Conservation (phyloP, 129 eudicot species). For the Apium graveolens region DNA sequence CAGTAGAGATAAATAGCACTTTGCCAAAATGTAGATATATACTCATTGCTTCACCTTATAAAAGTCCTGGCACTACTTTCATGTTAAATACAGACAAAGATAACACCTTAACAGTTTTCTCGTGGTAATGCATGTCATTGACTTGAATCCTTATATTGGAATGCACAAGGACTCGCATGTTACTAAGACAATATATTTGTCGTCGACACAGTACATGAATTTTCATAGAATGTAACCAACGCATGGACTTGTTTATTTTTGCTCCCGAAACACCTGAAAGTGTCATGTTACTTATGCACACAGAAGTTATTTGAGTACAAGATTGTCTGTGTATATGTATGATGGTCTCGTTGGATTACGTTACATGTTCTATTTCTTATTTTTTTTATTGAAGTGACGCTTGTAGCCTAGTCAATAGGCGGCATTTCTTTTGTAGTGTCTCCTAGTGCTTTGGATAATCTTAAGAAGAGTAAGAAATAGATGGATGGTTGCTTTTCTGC, state of each 20-base stretch:
- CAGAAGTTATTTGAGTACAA: not conserved
- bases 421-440: not conserved
- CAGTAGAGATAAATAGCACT: not conserved
- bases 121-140: too few relatives aligned
- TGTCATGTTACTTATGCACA: not conserved
- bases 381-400: not conserved
- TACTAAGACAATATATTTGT: too few relatives aligned
- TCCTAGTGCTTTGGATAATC: not conserved
- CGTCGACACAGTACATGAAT: too few relatives aligned
- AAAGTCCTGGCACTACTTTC: not conserved
- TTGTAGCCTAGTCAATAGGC: not conserved
- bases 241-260: not conserved
- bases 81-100: too few relatives aligned
- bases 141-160: too few relatives aligned
- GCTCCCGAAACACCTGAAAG: not conserved
- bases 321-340: not conserved
- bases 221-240: too few relatives aligned
- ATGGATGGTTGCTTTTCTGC: not conserved
- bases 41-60: not conserved
- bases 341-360: not conserved
- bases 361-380: not conserved
- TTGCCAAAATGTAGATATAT: not conserved
- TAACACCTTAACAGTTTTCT: too few relatives aligned
- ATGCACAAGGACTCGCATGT: too few relatives aligned
- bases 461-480: not conserved